phyloP scores from a whole-genome alignment of 257 asterid genomes.

The Coffea canephora region DNA sequence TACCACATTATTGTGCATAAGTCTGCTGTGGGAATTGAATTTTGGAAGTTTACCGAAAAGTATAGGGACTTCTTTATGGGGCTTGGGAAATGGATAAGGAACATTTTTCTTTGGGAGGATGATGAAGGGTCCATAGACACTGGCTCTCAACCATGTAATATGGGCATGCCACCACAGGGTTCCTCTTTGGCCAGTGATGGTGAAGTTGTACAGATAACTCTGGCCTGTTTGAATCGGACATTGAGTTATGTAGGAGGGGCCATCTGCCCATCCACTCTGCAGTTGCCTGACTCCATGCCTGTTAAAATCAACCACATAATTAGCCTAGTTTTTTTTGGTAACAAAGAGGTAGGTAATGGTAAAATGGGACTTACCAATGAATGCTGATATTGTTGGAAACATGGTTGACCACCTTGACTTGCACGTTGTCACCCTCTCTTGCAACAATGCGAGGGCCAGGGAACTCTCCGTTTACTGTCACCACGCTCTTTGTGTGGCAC shows the following conservation, averaged over 20 bases:
- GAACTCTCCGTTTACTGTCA: slow-evolving; percentile 61
- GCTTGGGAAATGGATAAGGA: slow-evolving; percentile 61
- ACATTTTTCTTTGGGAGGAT: slow-evolving; percentile 42
- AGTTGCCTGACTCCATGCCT: slow-evolving; percentile 75
- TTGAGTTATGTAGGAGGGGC: slow-evolving; percentile 61
- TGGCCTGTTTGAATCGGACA: slow-evolving; percentile 68
- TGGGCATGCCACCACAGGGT: slow-evolving; percentile 73
- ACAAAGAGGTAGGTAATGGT: not conserved
- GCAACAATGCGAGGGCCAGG: slow-evolving; percentile 64
- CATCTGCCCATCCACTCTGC: slow-evolving; percentile 68
- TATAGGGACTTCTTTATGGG: slow-evolving; percentile 51
- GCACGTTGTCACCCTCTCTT: slow-evolving; percentile 64
- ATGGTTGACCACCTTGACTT: slow-evolving; percentile 49
- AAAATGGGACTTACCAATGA: slow-evolving; percentile 49
- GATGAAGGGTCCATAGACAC: slow-evolving; percentile 55
- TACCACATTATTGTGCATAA: not conserved
- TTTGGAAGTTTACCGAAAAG: slow-evolving; percentile 43
- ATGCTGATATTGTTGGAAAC: slow-evolving; percentile 58
- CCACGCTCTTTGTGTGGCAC: slow-evolving; percentile 52
- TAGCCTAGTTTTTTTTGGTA: not conserved
- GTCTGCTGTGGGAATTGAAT: not conserved
- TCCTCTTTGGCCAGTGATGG: slow-evolving; percentile 63
- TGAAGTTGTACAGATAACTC: slow-evolving; percentile 58
- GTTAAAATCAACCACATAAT: not conserved
- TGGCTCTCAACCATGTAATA: slow-evolving; percentile 61